phyloP scores from a whole-genome alignment of 768 basidiomycete genomes.

The Mycena metata region DNA sequence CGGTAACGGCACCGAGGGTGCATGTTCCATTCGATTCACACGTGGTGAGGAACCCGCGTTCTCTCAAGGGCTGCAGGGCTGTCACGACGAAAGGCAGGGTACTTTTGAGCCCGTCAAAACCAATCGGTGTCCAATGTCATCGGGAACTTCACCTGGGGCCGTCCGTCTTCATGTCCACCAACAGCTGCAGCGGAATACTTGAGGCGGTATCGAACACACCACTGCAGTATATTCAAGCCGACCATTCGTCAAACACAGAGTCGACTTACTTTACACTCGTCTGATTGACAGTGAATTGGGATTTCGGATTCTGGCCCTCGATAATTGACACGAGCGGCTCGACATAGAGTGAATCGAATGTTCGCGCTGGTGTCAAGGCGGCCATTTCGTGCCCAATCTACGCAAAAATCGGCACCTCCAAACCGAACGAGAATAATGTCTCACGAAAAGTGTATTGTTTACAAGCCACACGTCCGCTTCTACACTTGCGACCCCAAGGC shows the following conservation, averaged over 20 bases:
- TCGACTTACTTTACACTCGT: slow-evolving; percentile 56
- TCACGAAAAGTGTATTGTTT: slow-evolving; percentile 58
- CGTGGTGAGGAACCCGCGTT: slow-evolving; percentile 61
- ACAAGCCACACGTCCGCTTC: slow-evolving; percentile 68
- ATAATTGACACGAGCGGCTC: slow-evolving; percentile 61
- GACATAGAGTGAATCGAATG: slow-evolving; percentile 62
- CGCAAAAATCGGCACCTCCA: slow-evolving; percentile 2
- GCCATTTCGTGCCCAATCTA: slow-evolving; percentile 62
- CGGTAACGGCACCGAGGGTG: slow-evolving; percentile 53
- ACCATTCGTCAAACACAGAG: neutral
- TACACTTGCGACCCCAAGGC: slow-evolving; percentile 63
- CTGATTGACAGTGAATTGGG: slow-evolving; percentile 55
- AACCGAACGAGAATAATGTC: slow-evolving; percentile 30
- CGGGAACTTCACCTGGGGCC: slow-evolving; percentile 52
- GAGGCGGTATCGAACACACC: slow-evolving; percentile 65
- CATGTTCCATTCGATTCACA: slow-evolving; percentile 55
- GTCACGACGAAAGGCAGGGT: slow-evolving; percentile 59
- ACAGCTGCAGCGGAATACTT: slow-evolving; percentile 58
- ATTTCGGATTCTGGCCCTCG: slow-evolving; percentile 56
- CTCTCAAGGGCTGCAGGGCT: slow-evolving; percentile 61
- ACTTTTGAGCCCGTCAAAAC: slow-evolving; percentile 7
- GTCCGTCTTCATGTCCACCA: slow-evolving; percentile 68
- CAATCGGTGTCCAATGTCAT: slow-evolving; percentile 24
- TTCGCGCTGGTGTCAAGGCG: slow-evolving; percentile 57
- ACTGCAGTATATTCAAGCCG: slow-evolving; percentile 43